A percentile compares a stretch with the other conserved stretches of the same genome.
Conservation (phyloP, 768 basidiomycete species). For the Xanthoconium purpureum region DNA sequence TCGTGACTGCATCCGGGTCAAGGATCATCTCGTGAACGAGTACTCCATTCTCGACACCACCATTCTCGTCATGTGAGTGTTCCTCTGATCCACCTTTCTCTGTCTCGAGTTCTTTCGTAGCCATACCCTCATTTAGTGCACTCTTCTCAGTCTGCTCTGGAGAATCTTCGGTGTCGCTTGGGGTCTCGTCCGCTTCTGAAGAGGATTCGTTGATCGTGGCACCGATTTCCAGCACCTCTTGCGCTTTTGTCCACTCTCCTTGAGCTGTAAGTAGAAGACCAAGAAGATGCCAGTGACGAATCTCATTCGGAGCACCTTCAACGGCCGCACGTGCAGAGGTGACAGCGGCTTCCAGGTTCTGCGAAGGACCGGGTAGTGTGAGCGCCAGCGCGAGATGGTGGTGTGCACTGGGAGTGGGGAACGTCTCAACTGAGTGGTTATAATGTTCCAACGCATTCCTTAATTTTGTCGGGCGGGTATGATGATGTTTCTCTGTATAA, state of each 20-base stretch:
- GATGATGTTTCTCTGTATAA: constrained; percentile 59
- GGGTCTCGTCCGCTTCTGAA: constrained; percentile 33
- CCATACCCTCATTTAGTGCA: background rate
- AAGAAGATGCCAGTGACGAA: constrained; percentile 89
- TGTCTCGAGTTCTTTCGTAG: constrained; percentile 11
- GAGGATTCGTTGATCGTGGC: constrained; percentile 51
- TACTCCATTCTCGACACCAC: background rate
- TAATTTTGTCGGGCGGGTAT: constrained; percentile 58
- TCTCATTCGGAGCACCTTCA: constrained; percentile 57
- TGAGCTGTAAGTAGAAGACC: constrained; percentile 75
- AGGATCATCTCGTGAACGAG: constrained; percentile 28
- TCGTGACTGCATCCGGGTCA: constrained; percentile 20
- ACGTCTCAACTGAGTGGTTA: constrained; percentile 42
- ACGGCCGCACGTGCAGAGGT: constrained; percentile 67
- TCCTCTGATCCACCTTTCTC: constrained; percentile 5
- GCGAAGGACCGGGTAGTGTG: constrained; percentile 58
- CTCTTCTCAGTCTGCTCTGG: constrained; percentile 11
- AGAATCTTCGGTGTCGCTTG: constrained; percentile 21
- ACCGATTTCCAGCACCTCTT: constrained; percentile 75
- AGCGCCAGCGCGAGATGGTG: constrained; percentile 82
- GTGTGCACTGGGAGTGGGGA: constrained; percentile 55
- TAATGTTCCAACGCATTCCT: constrained; percentile 53
- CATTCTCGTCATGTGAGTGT: background rate
- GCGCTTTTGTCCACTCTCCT: constrained; percentile 78
- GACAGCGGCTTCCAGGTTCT: constrained; percentile 67